phyloP scores from a whole-genome alignment of 495 filamentous ascomycete genomes.

The Podospora pseudopauciseta region DNA sequence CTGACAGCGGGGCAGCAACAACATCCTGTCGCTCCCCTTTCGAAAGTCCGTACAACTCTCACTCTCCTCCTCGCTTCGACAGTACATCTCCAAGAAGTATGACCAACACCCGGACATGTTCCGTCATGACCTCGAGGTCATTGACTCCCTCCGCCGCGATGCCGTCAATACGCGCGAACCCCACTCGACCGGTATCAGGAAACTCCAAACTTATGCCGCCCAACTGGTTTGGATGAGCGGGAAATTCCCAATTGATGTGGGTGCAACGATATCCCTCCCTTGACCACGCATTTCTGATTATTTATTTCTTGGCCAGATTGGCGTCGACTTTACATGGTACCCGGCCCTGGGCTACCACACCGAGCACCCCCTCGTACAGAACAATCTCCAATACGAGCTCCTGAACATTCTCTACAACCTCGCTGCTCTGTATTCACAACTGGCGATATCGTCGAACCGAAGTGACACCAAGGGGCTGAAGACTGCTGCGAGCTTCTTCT shows the following conservation, averaged over 20 bases:
- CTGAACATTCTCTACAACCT: slow-evolving; percentile 93
- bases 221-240: slow-evolving; percentile 92
- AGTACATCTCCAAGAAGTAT: slow-evolving; percentile 98
- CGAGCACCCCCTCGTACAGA: slow-evolving; percentile 73
- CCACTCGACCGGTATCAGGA: slow-evolving; percentile 82
- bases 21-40: slow-evolving; percentile 69
- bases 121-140: slow-evolving; percentile 76
- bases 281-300: slow-evolving; percentile 20
- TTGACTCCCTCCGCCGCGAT: slow-evolving; percentile 76
- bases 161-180: slow-evolving; percentile 85
- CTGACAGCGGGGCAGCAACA: slow-evolving; percentile 23
- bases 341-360: slow-evolving; percentile 88
- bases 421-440: slow-evolving; percentile 86
- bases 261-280: not conserved
- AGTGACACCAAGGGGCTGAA: slow-evolving; percentile 79
- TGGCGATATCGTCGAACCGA: slow-evolving; percentile 77
- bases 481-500: slow-evolving; percentile 86
- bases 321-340: slow-evolving; percentile 94
- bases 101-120: slow-evolving; percentile 99
- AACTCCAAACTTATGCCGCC: slow-evolving; percentile 82
- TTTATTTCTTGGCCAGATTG: slow-evolving; percentile 57
- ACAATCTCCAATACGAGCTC: slow-evolving; percentile 93
- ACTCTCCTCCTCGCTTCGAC: slow-evolving; percentile 77
- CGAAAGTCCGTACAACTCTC: slow-evolving; percentile 74
- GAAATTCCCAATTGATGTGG: slow-evolving; percentile 94